Evolutionary conservation across 169 alveolate genomes (phyloP), one percentile per base, ranked within the genome.

Genomic region (Eimeria acervulina): DNA sequence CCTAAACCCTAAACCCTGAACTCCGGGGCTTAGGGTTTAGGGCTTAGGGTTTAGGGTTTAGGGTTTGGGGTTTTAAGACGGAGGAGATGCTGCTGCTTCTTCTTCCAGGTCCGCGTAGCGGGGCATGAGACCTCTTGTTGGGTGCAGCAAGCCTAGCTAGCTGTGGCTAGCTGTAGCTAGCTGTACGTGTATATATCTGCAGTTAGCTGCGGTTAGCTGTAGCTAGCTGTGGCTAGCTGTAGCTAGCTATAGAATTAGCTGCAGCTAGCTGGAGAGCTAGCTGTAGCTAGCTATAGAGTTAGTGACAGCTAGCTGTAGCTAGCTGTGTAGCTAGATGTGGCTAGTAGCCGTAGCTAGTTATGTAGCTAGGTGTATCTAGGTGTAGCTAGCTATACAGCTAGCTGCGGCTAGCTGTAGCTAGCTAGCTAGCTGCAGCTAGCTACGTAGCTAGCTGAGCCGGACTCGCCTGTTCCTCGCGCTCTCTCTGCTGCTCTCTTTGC

Each of bases 361-460:
- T 19, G 15, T 55, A 28, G 76, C 76, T 63, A 63, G 76, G 31
- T 63, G 1, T 55, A 55, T 0, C 76, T 4, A 63, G 76, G 1
- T 23, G 31, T 1, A 6, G 76, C 33, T 63, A 63, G 7, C 76
- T 55, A 21, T 44, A 28, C 6, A 72, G 84, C 84, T 72, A 72
- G 51, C 52, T 23, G 31, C 76, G 1, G 76, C 76, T 63, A 26
- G 76, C 76, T 7, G 31, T 13, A 13, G 23, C 0, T 23, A 63
- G 76, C 76, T 63, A 63, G 36, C 76, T 63, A 63, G 76, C 76
- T 63, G 21, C 33, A 63, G 76, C 74, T 63, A 63, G 74, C 74
- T 19, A 63, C 33, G 15, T 55, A 28, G 76, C 76, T 63, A 63
- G 76, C 76, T 63, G 1, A 13, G 76, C 31, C 33, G 0, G 1